Conservation (phyloP, 2,329 filamentous ascomycete genomes). For the Pyrenochaeta sp. region DNA sequence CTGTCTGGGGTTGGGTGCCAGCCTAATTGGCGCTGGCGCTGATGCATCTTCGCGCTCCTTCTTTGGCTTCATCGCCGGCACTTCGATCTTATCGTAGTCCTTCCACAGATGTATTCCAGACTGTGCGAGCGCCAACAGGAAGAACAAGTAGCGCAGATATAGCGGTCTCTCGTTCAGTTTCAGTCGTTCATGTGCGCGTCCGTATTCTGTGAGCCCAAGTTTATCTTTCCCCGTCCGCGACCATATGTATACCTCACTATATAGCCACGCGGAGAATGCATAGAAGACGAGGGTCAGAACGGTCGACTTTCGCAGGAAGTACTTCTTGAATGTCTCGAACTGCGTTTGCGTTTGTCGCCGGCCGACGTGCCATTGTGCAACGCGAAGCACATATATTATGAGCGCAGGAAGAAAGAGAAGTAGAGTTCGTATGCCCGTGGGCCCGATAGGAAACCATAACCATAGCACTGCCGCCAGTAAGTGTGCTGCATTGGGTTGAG, state of each 20-base stretch:
- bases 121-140: conserved; percentile 74
- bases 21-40: conserved; percentile 6
- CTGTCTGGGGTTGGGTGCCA: conserved; percentile 26
- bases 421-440: conserved; percentile 75
- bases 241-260: conserved; percentile 82
- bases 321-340: conserved; percentile 68
- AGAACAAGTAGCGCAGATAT: conserved; percentile 76
- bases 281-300: conserved; percentile 80
- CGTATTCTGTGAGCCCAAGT: conserved; percentile 76
- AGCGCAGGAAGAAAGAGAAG: conserved; percentile 81
- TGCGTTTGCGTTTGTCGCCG: conserved; percentile 72
- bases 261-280: conserved; percentile 77
- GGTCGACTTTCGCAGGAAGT: conserved; percentile 67
- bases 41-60: conserved; percentile 24
- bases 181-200: conserved; percentile 71
- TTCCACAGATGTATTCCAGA: conserved; percentile 72
- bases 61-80: conserved; percentile 51
- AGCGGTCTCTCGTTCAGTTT: conserved; percentile 86
- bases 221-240: conserved; percentile 67
- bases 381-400: conserved; percentile 82
- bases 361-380: conserved; percentile 77
- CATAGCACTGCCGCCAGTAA: conserved; percentile 70
- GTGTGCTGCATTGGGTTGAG: conserved; percentile 4
- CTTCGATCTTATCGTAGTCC: conserved; percentile 74
- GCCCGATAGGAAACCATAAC: conserved; percentile 85